Base-by-base conservation (phyloP, 2,329 filamentous ascomycete genomes). In the Aspergillus jensenii region DNA sequence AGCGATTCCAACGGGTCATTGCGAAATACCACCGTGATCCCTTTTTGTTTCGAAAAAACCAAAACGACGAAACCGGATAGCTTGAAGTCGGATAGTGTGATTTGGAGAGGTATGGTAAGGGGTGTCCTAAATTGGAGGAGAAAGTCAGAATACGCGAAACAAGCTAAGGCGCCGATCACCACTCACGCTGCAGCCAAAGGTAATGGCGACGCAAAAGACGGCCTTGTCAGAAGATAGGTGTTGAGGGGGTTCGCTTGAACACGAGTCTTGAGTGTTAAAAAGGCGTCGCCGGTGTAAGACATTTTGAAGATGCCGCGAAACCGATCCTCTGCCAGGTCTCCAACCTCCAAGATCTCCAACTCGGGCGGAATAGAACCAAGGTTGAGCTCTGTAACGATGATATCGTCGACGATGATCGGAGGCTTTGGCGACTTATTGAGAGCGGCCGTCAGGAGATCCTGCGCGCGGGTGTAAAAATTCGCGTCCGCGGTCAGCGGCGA, bases 241-340 rank as follows among this genome's bases (percentile, higher is more conserved):
- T 98, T 97, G 62, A 99, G 80, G 55, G 95, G 95, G 76, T 99
- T 99, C 65, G 93, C 95, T 86, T 99, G 95, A 63, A 99, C 95
- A 77, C 92, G 87, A 58, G 95, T 99, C 76, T 95, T 95, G 62
- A 99, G 82, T 25, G 95, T 98, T 77, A 99, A 78, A 73, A 93
- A 98, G 31, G 95, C 93, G 78, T 99, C 93, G 65, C 95, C 95
- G 2, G 90, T 87, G 75, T 99, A 99, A 74, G 90, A 93, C 93
- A 99, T 98, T 77, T 98, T 98, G 83, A 99, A 99, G 67, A 99
- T 98, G 72, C 95, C 95, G 59, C 95, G 86, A 76, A 99, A 99
- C 53, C 93, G 84, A 80, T 99, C 95, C 78, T 98, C 95, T 53
- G 95, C 95, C 73, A 99, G 81, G 76, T 99, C 95, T 58, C 95